Conservation (phyloP, 345 rosid species). For the Ricinus communis region DNA sequence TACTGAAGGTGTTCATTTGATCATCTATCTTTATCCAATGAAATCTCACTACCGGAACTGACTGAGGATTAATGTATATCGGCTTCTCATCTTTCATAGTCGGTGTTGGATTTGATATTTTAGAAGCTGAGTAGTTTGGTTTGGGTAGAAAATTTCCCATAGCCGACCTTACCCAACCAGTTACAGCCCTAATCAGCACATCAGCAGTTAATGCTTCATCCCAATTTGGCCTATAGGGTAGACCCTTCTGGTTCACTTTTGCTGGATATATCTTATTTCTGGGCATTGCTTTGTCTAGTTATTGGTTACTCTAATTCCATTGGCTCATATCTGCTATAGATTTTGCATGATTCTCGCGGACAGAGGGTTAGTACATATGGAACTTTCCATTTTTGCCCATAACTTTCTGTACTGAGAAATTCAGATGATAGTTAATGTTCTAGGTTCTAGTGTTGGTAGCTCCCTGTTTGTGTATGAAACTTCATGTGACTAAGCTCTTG, state of each 20-base stretch:
- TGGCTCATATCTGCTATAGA: background rate
- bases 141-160: too few species aligned
- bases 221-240: background rate
- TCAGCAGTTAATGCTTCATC: background rate
- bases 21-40: too few species aligned
- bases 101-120: too few species aligned
- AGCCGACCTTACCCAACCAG: too few species aligned
- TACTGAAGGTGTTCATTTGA: too few species aligned
- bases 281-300: background rate
- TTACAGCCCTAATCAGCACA: too few species aligned
- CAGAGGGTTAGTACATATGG: background rate
- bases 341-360: background rate
- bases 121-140: too few species aligned
- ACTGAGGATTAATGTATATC: too few species aligned
- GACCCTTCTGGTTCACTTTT: background rate
- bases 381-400: background rate
- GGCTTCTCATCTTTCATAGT: too few species aligned
- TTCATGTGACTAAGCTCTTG: background rate
- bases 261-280: background rate
- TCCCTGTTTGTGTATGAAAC: background rate
- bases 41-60: too few species aligned
- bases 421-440: background rate
- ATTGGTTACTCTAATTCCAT: background rate
- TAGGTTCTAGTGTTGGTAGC: background rate
- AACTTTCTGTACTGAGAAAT: background rate